Evolutionary conservation across 2,329 filamentous ascomycete species (phyloP).

Genomic region (Aspergillus flavus): DNA sequence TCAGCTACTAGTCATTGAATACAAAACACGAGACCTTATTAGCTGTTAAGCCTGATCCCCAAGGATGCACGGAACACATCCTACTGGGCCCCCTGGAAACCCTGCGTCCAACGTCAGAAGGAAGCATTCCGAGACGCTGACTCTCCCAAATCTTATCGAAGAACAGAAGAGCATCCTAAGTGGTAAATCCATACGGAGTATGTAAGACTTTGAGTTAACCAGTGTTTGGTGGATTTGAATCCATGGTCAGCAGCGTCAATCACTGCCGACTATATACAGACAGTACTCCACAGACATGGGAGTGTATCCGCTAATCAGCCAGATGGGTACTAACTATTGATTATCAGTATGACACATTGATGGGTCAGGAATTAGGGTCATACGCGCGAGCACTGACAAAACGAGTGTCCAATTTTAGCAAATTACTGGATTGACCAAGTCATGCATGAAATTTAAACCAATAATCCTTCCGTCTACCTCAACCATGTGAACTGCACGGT

Average conservation of each 20-base stretch:
- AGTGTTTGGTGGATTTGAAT: neutral
- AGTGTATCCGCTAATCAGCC: neutral
- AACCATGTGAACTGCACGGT: neutral
- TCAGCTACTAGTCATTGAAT: neutral
- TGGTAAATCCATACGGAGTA: neutral
- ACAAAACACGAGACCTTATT: neutral
- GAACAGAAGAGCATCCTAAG: neutral
- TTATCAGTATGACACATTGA: neutral
- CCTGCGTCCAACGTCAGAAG: neutral
- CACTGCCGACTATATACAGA: neutral
- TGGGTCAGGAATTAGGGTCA: neutral
- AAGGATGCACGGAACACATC: slow-evolving; percentile 1
- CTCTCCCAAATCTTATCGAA: neutral
- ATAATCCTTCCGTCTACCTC: neutral
- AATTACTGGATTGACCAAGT: neutral
- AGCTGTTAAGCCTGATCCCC: neutral
- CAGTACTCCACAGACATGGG: neutral
- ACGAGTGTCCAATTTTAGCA: neutral
- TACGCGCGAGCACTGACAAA: slow-evolving; percentile 2
- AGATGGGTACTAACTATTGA: neutral
- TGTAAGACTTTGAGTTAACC: neutral
- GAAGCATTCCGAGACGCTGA: neutral
- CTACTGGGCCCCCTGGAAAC: neutral
- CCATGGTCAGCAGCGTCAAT: neutral
- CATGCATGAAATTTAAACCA: neutral